A percentile compares a stretch with the other conserved stretches of the same genome.
Conservation (phyloP, 129 eudicot species). For the Smallanthus sonchifolius region DNA sequence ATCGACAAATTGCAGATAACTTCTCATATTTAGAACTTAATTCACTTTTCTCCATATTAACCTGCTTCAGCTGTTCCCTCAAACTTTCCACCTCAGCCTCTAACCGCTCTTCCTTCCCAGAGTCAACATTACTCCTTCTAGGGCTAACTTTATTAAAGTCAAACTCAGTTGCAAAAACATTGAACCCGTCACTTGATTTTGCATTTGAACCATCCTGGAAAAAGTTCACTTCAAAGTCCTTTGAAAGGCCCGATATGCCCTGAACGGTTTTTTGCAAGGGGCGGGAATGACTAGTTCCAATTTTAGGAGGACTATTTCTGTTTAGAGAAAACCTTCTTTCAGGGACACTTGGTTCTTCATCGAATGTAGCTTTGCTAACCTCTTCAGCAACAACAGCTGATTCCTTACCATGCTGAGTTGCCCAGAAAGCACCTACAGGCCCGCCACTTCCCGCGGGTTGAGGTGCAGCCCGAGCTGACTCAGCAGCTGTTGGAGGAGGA, state of each 20-base stretch:
- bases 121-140: constrained; percentile 25
- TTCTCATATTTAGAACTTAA: constrained; percentile 81
- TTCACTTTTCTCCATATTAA: constrained; percentile 70
- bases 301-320: constrained; percentile 34
- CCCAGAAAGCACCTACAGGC: constrained; percentile 91
- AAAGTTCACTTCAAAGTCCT: constrained; percentile 56
- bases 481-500: constrained; percentile 61
- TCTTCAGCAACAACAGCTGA: constrained; percentile 42
- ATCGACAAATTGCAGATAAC: constrained; percentile 76
- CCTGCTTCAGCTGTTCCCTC: constrained; percentile 68
- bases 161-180: constrained; percentile 80
- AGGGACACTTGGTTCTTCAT: constrained; percentile 36
- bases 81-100: constrained; percentile 75
- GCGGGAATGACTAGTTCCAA: constrained; percentile 30
- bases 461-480: constrained; percentile 29
- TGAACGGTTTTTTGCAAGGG: constrained; percentile 28
- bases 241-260: constrained; percentile 11
- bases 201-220: constrained; percentile 45
- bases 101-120: constrained; percentile 48
- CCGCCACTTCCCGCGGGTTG: constrained; percentile 32
- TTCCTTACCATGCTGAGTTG: constrained; percentile 76
- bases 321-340: constrained; percentile 32
- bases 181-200: constrained; percentile 45
- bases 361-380: constrained; percentile 43
- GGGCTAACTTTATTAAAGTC: constrained; percentile 50